phyloP scores from a whole-genome alignment of 1,139 yeast species.

The Geotrichum cucujoidarum region DNA sequence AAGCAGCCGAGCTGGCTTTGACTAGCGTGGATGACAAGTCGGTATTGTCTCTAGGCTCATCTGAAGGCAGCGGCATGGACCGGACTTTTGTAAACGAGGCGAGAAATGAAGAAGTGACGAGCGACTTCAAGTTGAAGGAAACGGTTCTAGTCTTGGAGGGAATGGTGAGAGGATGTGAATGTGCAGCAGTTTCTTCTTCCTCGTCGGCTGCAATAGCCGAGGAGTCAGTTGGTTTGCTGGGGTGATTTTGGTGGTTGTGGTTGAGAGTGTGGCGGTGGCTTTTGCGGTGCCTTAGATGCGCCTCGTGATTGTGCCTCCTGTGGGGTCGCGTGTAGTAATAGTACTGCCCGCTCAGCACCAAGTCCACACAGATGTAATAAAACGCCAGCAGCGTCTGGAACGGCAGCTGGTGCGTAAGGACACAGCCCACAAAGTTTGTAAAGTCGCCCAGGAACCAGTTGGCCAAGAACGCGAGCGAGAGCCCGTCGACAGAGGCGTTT shows the following conservation, averaged over 20 bases:
- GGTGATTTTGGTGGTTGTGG: background rate
- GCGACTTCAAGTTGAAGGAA: conserved; percentile 21
- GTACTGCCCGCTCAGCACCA: conserved; percentile 67
- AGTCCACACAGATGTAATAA: conserved; percentile 71
- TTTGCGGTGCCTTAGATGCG: conserved; percentile 12
- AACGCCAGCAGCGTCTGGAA: conserved; percentile 73
- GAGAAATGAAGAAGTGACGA: conserved; percentile 31
- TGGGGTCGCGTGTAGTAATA: conserved; percentile 51
- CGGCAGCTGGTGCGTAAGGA: conserved; percentile 66
- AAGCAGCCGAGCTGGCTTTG: background rate
- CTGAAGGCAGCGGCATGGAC: conserved; percentile 24
- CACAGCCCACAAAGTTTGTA: conserved; percentile 72
- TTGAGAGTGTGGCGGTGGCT: conserved; percentile 14
- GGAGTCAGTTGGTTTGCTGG: background rate
- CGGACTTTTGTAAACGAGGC: conserved; percentile 30
- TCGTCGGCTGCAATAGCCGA: background rate
- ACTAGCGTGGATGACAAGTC: conserved; percentile 5
- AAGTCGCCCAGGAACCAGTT: conserved; percentile 87
- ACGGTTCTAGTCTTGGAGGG: conserved; percentile 10
- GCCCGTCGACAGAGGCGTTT: conserved; percentile 78
- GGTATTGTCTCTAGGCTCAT: conserved; percentile 23
- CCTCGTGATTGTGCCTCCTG: conserved; percentile 21
- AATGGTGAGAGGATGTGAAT: conserved; percentile 9
- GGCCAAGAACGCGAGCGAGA: conserved; percentile 67
- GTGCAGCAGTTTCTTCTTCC: conserved; percentile 13